phyloP scores from a whole-genome alignment of 331 rosid genomes.

The Erythrophleum ivorense region DNA sequence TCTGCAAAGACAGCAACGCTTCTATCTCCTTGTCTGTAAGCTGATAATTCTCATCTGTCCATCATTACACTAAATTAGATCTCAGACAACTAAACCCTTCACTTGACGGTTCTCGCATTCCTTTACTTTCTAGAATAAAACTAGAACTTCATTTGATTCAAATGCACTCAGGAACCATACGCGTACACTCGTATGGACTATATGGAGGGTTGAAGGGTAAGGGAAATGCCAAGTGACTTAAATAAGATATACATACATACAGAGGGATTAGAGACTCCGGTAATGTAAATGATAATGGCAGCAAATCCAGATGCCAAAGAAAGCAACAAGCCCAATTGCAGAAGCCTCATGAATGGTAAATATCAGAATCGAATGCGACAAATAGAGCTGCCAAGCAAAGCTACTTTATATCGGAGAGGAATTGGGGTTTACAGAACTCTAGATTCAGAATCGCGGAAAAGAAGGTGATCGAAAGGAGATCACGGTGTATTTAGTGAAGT shows the following conservation, averaged over 20 bases:
- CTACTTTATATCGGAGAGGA: neutral
- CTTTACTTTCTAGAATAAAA: neutral
- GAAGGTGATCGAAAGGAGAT: neutral
- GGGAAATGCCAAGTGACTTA: neutral
- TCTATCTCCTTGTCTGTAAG: slow-evolving; percentile 67
- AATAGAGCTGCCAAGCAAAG: neutral
- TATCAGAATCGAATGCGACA: neutral
- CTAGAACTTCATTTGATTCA: neutral
- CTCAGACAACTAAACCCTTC: neutral
- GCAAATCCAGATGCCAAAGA: slow-evolving; percentile 79
- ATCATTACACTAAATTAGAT: slow-evolving; percentile 18
- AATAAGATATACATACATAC: slow-evolving; percentile 52
- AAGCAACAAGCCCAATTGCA: slow-evolving; percentile 64
- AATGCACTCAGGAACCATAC: neutral
- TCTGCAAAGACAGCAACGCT: slow-evolving; percentile 72
- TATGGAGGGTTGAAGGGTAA: neutral
- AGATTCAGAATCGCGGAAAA: slow-evolving; percentile 30
- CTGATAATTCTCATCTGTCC: slow-evolving; percentile 46
- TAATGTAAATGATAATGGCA: slow-evolving; percentile 78
- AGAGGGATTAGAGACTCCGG: slow-evolving; percentile 67
- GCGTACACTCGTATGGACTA: neutral
- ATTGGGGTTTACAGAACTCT: slow-evolving; percentile 23
- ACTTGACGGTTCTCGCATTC: neutral
- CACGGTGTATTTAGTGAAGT: neutral
- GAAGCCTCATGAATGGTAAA: slow-evolving; percentile 64